Percentiles rank a stretch among this genome's conserved stretches.
Evolutionary conservation across 345 rosid species (phyloP).

Genomic region (Rhizophora apiculata): DNA sequence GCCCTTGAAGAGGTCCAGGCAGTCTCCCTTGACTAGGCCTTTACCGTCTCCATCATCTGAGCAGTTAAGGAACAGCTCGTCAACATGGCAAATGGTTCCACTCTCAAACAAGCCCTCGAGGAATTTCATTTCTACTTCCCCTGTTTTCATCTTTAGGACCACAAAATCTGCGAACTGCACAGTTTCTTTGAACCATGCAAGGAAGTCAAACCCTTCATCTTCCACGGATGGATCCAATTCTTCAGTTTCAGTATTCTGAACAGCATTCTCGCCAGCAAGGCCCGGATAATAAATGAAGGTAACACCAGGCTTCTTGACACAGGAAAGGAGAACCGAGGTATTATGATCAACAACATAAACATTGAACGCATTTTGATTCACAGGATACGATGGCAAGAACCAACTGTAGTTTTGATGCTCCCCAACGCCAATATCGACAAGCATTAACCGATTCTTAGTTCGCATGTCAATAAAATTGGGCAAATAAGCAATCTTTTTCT

Average conservation of each 20-base stretch:
- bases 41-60: conserved; percentile 27
- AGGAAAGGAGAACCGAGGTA: conserved; percentile 66
- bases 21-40: conserved; percentile 33
- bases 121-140: conserved; percentile 54
- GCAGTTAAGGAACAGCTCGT: conserved; percentile 77
- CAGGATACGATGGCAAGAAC: conserved; percentile 74
- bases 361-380: conserved; percentile 52
- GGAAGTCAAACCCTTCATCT: conserved; percentile 67
- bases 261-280: conserved; percentile 42
- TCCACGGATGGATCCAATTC: conserved; percentile 48
- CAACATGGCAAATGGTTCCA: conserved; percentile 72
- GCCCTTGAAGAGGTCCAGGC: conserved; percentile 49
- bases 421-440: conserved; percentile 62
- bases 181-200: conserved; percentile 80
- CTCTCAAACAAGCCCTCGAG: conserved; percentile 55
- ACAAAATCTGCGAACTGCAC: conserved; percentile 65
- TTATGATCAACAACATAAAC: conserved; percentile 77
- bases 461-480: conserved; percentile 54
- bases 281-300: conserved; percentile 83
- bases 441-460: conserved; percentile 50
- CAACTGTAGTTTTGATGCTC: conserved; percentile 51
- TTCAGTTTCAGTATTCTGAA: conserved; percentile 20
- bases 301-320: conserved; percentile 64
- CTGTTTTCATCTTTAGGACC: conserved; percentile 77
- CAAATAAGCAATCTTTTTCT: conserved; percentile 49